Percentiles rank a stretch among this genome's conserved stretches.
These are phyloP conservation scores for Teratosphaeria zuluensis DNA, from an alignment of 2,329 filamentous ascomycete species.

Conservation along the genomic window DNA sequence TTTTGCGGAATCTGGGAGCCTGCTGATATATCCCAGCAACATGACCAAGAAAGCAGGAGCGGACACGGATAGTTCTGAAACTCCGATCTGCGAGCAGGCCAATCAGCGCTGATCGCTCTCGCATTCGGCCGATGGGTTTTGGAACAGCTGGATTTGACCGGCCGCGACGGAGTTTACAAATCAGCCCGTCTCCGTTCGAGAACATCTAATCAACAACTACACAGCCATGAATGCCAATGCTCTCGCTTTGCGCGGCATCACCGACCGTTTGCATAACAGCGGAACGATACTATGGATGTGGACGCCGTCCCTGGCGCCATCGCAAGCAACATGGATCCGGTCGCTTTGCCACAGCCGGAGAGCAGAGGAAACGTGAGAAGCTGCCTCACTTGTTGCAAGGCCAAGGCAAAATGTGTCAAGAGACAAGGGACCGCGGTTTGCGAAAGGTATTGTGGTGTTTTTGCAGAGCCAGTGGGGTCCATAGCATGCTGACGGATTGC, in stretches of 20 bases:
- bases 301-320: not conserved
- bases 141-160: not conserved
- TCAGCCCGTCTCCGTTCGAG: slow-evolving; percentile 1
- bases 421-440: slow-evolving; percentile 13
- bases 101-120: not conserved
- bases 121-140: not conserved
- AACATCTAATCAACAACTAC: slow-evolving; percentile 1
- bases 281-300: not conserved
- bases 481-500: not conserved
- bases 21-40: not conserved
- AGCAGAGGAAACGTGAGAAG: slow-evolving; percentile 8
- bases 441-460: slow-evolving; percentile 14
- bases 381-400: slow-evolving; percentile 23
- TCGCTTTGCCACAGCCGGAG: not conserved
- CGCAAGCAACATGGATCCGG: not conserved
- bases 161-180: not conserved
- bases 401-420: slow-evolving; percentile 26
- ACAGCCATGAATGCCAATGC: not conserved
- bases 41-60: not conserved
- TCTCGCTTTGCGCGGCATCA: not conserved
- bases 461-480: not conserved
- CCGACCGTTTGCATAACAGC: not conserved
- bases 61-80: not conserved
- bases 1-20: not conserved
- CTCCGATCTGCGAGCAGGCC: not conserved